Base-by-base conservation (phyloP, 257 asterid species). In the Jacaranda copaia region DNA sequence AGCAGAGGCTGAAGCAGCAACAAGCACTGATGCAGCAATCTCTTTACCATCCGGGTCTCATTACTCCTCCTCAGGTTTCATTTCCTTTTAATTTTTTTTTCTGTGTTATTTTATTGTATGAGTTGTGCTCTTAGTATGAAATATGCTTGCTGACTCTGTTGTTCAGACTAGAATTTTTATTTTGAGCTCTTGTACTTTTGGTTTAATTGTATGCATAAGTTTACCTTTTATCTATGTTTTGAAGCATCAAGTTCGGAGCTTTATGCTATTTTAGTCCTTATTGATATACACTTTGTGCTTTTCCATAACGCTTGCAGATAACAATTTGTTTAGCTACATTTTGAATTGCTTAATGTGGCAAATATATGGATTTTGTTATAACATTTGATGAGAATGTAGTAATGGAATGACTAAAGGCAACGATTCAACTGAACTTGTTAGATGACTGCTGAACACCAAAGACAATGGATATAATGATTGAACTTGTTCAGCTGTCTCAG, bases 11-110 rank as follows among this genome's bases (percentile, higher is more conserved):
- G 87, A 89, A 87, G 86, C 96, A 89, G 82, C 96, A 90, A 71
- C 92, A 84, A 74, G 94, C 92, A 36, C 53, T 93, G 85, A 89
- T 91, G 97, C 98, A 92, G 81, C 96, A 91, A 68, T 86, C 98
- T 18, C 90, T 93, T 36, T 93, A 91, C 77, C 96, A 91, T 69
- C 96, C 97, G 35, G 92, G 91, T 46, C 88, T 89, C 55, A 67
- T 90, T 52, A 91, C 90, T 46, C 85, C 88, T 76, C 90, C 96
- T 64, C 98, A 86, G 96, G 98, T 89, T 79, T 65, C n/a, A 3
- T 19, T 62, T 42, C 20, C 0, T 45, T 42, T 66, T 4, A 8
- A 8, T 7, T 7, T 59, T 70, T 40, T 38, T 6, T 13, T 12
- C 15, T 11, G 38, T 9, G 36, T 60, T 13, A 6, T 43, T 59